Evolutionary conservation across 208 protist species (phyloP), one percentile per base, ranked within the genome.

Genomic region (Trypanosomatidae sp.): DNA sequence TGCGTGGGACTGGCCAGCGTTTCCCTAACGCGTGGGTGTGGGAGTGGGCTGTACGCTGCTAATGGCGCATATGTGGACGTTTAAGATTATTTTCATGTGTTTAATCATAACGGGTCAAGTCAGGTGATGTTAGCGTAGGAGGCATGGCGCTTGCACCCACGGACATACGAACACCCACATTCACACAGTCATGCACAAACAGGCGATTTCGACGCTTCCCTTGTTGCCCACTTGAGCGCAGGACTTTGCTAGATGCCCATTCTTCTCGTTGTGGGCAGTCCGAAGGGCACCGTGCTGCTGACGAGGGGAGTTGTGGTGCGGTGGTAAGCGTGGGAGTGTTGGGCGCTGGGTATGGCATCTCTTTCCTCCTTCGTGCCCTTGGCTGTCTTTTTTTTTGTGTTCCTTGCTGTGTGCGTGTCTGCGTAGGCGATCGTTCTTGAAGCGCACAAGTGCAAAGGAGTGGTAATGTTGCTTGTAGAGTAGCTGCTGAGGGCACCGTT

Each of bases 51-150:
- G 28, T 52, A 46, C 53, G 36, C 1, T n/a, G 13, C 25, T 22
- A 19, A 68, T 41, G 64, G 25, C 44, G 3, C 64, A 22, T 28
- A 33, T 53, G 9, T 36, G 46, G 19, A 17, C 64, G 44, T 53
- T 50, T 55, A 68, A 68, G 44, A 22, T 68, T 68, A 15, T 53
- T 68, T 68, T 68, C 10, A 1, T 33, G 13, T n/a, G 25, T 53
- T 22, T 53, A 47, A 68, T 53, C 28, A 4, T 68, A 68, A 53
- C 1, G 46, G 36, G 12, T 19, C 13, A 68, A 25, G 39, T 13
- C 19, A 46, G 60, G n/a, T 28, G 36, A 65, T 25, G 60, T 28
- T 46, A 17, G 60, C 60, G 60, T 19, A 28, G 33, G 41, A n/a
- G 36, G 4, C 22, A 13, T 10, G 60, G 22, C 19, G 36, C 10